A percentile compares a stretch with the other conserved stretches of the same genome.
Evolutionary conservation across 768 basidiomycete species (phyloP).

Genomic region (Tricholoma matsutake): DNA sequence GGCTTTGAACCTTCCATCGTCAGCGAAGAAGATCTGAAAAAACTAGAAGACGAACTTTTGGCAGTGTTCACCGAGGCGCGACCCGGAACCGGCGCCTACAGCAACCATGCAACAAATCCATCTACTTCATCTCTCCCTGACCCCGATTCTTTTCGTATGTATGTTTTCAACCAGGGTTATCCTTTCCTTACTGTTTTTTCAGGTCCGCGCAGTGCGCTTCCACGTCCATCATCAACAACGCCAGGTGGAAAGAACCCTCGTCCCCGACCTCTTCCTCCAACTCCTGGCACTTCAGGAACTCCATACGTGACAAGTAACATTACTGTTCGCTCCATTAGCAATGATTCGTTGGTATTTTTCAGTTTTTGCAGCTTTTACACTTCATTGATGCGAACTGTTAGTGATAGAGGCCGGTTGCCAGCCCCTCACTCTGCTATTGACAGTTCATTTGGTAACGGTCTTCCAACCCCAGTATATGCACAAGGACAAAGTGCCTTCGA

Average conservation of each 20-base stretch:
- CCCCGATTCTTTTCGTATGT: conserved; percentile 10
- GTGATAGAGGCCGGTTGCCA: conserved; percentile 9
- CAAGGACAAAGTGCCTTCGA: neutral
- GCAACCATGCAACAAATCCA: neutral
- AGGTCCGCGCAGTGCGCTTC: conserved; percentile 2
- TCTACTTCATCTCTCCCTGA: conserved; percentile 1
- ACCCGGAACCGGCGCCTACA: neutral
- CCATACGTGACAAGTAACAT: neutral
- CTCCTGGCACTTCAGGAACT: conserved; percentile 15
- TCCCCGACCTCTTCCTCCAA: conserved; percentile 23
- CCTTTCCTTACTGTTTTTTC: neutral
- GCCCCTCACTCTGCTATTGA: conserved; percentile 8
- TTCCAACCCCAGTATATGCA: neutral
- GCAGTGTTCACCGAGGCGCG: conserved; percentile 39
- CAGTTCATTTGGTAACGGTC: neutral
- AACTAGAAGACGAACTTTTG: conserved; percentile 56
- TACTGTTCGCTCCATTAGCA: conserved; percentile 6
- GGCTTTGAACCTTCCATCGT: conserved; percentile 20
- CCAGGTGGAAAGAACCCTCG: conserved; percentile 12
- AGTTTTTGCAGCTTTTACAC: neutral
- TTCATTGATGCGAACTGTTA: neutral
- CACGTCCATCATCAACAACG: conserved; percentile 13
- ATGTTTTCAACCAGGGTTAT: neutral
- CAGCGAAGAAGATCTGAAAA: conserved; percentile 51
- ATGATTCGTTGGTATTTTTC: conserved; percentile 10